Percentiles rank a stretch among this genome's conserved stretches.
Conservation (phyloP, 2,329 filamentous ascomycete species). For the Aspergillus texensis region DNA sequence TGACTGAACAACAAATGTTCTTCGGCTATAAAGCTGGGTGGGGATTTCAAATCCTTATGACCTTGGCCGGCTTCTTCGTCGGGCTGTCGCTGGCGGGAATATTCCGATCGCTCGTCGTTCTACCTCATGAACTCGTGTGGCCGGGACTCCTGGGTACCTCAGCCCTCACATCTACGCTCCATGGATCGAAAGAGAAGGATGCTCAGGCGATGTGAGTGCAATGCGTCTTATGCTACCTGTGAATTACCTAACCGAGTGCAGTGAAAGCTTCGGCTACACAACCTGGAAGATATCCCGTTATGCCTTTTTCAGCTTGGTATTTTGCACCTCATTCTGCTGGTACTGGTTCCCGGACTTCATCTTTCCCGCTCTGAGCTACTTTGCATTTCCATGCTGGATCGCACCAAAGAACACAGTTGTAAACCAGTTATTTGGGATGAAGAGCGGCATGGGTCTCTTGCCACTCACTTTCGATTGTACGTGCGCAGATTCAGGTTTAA, state of each 20-base stretch:
- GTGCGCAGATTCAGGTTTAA: slow-evolving; percentile 48
- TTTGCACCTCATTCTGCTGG: slow-evolving; percentile 29
- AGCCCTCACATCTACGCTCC: slow-evolving; percentile 70
- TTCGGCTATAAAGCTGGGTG: slow-evolving; percentile 30
- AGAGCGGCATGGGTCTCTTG: slow-evolving; percentile 32
- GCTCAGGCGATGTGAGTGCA: slow-evolving; percentile 42
- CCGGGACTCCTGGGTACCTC: slow-evolving; percentile 56
- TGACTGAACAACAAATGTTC: slow-evolving; percentile 33
- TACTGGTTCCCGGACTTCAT: slow-evolving; percentile 35
- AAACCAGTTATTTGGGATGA: slow-evolving; percentile 35
- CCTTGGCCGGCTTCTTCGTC: slow-evolving; percentile 67
- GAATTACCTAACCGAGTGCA: not conserved
- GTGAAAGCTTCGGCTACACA: slow-evolving; percentile 26
- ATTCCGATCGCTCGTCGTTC: slow-evolving; percentile 60
- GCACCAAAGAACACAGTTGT: slow-evolving; percentile 27
- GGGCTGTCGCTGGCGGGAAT: slow-evolving; percentile 62
- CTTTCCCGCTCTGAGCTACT: slow-evolving; percentile 33
- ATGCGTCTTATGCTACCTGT: slow-evolving; percentile 18
- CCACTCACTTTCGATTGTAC: slow-evolving; percentile 48
- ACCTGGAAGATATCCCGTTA: slow-evolving; percentile 45
- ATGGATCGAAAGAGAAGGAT: slow-evolving; percentile 56
- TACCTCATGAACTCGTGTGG: slow-evolving; percentile 64
- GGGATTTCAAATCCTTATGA: slow-evolving; percentile 47
- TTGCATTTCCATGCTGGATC: slow-evolving; percentile 35
- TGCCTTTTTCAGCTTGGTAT: slow-evolving; percentile 26